Evolutionary conservation across 108 stramenopile genomes (phyloP).

Genomic region (Cyclotella cryptica): DNA sequence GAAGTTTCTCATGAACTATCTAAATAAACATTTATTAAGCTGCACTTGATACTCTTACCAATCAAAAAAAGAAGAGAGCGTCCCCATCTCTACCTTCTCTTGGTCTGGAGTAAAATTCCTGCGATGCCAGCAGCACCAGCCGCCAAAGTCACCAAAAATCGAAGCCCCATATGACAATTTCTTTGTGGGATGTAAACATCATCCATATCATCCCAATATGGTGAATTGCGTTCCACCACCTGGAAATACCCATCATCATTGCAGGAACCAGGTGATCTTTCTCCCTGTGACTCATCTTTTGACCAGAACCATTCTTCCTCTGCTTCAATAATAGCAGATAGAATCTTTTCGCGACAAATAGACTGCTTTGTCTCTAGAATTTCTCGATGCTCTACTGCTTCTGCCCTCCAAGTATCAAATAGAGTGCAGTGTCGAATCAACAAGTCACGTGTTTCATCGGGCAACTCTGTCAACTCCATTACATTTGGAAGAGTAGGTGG

Average conservation of each 20-base stretch:
- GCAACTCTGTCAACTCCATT: slow-evolving; percentile 1
- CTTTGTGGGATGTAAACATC: not conserved
- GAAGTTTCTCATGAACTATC: too few species aligned
- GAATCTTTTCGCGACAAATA: slow-evolving; percentile 21
- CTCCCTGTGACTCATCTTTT: not conserved
- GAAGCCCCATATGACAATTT: slow-evolving; percentile 8
- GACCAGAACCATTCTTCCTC: slow-evolving; percentile 37
- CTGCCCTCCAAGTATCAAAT: slow-evolving; percentile 20
- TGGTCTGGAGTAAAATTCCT: slow-evolving; percentile 9
- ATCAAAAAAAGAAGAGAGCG: not conserved
- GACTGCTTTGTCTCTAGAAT: slow-evolving; percentile 9
- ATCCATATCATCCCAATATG: slow-evolving; percentile 10
- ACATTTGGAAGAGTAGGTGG: slow-evolving; percentile 29
- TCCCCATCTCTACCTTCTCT: slow-evolving; percentile 9
- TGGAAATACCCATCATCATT: slow-evolving; percentile 41
- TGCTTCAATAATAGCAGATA: slow-evolving; percentile 32
- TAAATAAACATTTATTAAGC: too few species aligned
- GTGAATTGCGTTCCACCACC: not conserved
- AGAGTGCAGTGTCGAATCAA: slow-evolving; percentile 9
- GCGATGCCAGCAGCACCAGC: slow-evolving; percentile 7
- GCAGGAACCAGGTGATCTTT: slow-evolving; percentile 1
- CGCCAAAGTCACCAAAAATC: not conserved
- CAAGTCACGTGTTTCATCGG: slow-evolving; percentile 3
- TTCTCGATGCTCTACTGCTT: slow-evolving; percentile 11
- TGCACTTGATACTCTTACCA: too few species aligned